Evolutionary conservation across 352 stramenopile genomes (phyloP), one percentile per base, ranked within the genome.

Genomic region (Thraustochytrium sp.): DNA sequence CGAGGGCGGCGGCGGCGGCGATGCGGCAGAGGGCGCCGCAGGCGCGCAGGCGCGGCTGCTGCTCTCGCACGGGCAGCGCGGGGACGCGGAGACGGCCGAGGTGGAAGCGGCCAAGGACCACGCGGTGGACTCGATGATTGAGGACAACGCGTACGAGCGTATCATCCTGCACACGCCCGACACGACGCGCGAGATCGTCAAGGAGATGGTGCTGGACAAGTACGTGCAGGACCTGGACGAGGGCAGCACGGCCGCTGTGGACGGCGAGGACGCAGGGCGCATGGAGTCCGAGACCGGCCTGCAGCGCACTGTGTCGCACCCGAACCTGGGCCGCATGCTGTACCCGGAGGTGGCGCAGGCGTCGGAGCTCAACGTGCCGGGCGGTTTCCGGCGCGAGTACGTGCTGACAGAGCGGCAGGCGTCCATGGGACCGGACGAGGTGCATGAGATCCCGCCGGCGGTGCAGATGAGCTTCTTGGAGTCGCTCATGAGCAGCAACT

Each of bases 151-250:
- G 26, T 80, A 80, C 38, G 68, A 80, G 11, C 48, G 53, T 18
- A 80, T 80, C 53, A 46, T 80, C n/a, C 3, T 75, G 48, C 26
- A 46, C 48, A 80, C 68, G 37, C 68, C 68, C n/a, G 68, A 80
- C 34, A 53, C 42, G 21, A 53, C 40, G 26, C 68, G 68, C 51
- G 68, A 80, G 9, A 46, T 80, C 34, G 46, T 80, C n/a, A 80
- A 80, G 68, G 68, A 80, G 18, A 42, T 80, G 31, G 40, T 80
- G 1, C 8, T 80, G 23, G 46, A 80, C 48, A 80, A 80, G 68
- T 80, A 80, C 51, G 68, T 72, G 21, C 42, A 80, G 44, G 68
- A 80, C 68, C 53, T 80, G 36, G 68, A 80, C 23, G 53, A 64
- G 23, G 62, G 23, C 44, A 54, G 62, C 37, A 40, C 38, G 18